Evolutionary conservation across 352 stramenopile genomes (phyloP).

Genomic region (Pythium guiyangense): DNA sequence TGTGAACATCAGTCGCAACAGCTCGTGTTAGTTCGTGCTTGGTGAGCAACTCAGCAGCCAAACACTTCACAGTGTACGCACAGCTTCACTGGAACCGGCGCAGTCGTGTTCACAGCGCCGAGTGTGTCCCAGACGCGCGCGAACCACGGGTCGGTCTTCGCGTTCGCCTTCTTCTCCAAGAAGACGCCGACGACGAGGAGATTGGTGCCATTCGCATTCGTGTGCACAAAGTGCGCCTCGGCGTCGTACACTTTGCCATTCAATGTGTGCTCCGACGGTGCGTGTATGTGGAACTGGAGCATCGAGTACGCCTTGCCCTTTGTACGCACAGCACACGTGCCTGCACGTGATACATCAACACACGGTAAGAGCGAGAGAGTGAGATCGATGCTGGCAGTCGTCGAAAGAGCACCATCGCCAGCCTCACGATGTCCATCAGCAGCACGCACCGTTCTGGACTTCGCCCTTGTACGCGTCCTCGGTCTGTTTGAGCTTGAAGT

Average conservation of each 20-base stretch:
- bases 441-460: slow-evolving; percentile 5
- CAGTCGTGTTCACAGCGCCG: slow-evolving; percentile 1
- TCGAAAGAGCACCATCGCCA: not conserved
- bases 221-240: slow-evolving; percentile 43
- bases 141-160: slow-evolving; percentile 12
- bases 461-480: slow-evolving; percentile 14
- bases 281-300: slow-evolving; percentile 30
- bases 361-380: no score
- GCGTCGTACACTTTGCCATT: slow-evolving; percentile 27
- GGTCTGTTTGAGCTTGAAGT: slow-evolving; percentile 9
- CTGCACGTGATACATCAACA: not conserved
- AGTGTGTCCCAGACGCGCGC: slow-evolving; percentile 4
- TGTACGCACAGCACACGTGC: slow-evolving; percentile 14
- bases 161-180: slow-evolving; percentile 11
- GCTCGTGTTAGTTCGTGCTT: not conserved
- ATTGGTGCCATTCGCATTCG: slow-evolving; percentile 7
- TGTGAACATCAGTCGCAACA: not conserved
- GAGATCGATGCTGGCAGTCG: not conserved
- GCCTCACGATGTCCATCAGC: not conserved
- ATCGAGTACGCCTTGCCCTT: slow-evolving; percentile 18
- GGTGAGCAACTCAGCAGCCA: not conserved
- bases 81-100: not conserved
- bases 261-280: slow-evolving; percentile 34
- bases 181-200: slow-evolving; percentile 20
- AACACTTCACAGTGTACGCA: not conserved